A percentile compares a stretch with the other conserved stretches of the same genome.
phyloP scores from a whole-genome alignment of 768 basidiomycete species.

The Lactarius sanguifluus region DNA sequence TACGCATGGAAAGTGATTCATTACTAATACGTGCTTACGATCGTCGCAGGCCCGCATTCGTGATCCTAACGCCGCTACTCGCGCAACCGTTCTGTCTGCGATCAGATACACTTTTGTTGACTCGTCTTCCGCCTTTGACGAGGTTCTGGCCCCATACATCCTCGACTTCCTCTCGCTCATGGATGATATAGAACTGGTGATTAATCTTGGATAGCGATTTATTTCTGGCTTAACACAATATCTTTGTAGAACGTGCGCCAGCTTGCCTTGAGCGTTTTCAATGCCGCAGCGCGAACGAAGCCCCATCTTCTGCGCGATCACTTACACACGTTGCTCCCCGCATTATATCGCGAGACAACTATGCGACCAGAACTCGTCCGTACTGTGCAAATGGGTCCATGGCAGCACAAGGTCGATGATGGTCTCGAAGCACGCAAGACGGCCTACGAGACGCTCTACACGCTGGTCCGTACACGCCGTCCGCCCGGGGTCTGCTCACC shows the following conservation, averaged over 20 bases:
- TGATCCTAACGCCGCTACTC: conserved; percentile 66
- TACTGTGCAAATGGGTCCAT: conserved; percentile 95
- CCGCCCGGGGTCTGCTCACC: neutral
- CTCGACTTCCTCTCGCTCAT: conserved; percentile 91
- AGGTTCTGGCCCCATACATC: conserved; percentile 82
- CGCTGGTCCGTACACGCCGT: conserved; percentile 59
- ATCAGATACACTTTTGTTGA: conserved; percentile 92
- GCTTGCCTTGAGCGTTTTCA: conserved; percentile 84
- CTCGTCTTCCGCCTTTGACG: conserved; percentile 81
- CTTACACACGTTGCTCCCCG: conserved; percentile 69
- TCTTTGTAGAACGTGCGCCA: conserved; percentile 77
- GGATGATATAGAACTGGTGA: conserved; percentile 82
- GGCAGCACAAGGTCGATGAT: conserved; percentile 96
- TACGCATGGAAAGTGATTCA: conserved; percentile 37
- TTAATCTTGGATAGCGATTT: conserved; percentile 31
- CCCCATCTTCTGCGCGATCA: conserved; percentile 90
- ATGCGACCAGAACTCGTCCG: conserved; percentile 79
- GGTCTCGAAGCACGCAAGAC: conserved; percentile 96
- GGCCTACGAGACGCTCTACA: conserved; percentile 97
- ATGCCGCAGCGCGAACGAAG: conserved; percentile 94
- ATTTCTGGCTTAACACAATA: neutral
- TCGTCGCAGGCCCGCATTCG: conserved; percentile 56
- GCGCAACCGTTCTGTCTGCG: conserved; percentile 89
- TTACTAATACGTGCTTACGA: conserved; percentile 15
- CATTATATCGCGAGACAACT: conserved; percentile 81